Base-by-base conservation (phyloP, 1,284 basidiomycete genomes). In the Prillingera fragicola region DNA sequence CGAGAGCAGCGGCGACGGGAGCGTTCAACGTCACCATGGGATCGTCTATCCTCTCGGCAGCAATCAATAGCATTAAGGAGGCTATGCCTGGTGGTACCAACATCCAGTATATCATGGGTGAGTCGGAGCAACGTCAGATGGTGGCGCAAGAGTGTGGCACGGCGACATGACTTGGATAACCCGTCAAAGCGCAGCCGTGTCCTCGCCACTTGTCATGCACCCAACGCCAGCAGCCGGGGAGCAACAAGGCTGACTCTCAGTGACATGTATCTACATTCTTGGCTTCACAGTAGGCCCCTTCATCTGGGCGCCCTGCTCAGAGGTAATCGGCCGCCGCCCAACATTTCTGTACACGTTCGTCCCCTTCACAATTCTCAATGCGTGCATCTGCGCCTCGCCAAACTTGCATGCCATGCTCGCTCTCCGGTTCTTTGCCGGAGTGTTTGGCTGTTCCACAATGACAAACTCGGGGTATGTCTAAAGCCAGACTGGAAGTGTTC, bases 401-500 rank as follows among this genome's bases (percentile, higher is more conserved):
- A 73, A 67, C 50, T 61, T 73, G 28, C 65, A 54, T 18, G 60
- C 70, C 8, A 50, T 75, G 39, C 63, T 77, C 26, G 56, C 74
- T 24, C 66, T 74, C 41, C 65, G 75, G 5, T 71, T 75, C 57
- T 56, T 75, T 15, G 61, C 63, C 0, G 75, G 75, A 1, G 62
- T 62, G 14, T 70, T 66, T 38, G 72, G 66, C 19, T 68, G 72
- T 6, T 60, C 63, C 9, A 64, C 71, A 5, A 59, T 77, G 41
- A 70, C 72, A 37, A 75, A 76, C 28, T 57, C 65, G 0, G 75
- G n/a, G n/a, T n/a, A n/a, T n/a, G n/a, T n/a, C n/a, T n/a, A n/a
- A n/a, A n/a, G n/a, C n/a, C n/a, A n/a, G n/a, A n/a, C n/a, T n/a
- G n/a, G n/a, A n/a, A n/a, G n/a, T n/a, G n/a, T n/a, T n/a, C n/a